Evolutionary conservation across 441 rosid genomes (phyloP).

Genomic region (Omphalea diandra): DNA sequence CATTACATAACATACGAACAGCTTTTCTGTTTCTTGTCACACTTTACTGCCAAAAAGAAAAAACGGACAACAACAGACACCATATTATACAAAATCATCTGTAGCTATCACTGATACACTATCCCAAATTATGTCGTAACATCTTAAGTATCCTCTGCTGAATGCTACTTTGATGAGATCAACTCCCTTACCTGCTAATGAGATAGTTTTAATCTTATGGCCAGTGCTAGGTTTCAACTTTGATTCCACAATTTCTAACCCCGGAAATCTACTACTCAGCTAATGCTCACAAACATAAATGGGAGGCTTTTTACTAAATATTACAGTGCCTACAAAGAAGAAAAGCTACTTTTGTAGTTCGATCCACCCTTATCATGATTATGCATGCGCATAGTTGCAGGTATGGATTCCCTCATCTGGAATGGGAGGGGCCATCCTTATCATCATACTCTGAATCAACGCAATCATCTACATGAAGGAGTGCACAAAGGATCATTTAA

Average conservation of each 20-base stretch:
- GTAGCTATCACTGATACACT: background rate
- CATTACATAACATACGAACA: background rate
- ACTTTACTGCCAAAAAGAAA: background rate
- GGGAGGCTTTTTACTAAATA: background rate
- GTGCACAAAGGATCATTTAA: background rate
- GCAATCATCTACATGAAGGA: conserved; percentile 50
- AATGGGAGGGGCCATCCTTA: conserved; percentile 51
- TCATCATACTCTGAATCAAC: conserved; percentile 73
- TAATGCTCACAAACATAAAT: background rate
- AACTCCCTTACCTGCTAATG: conserved; percentile 1
- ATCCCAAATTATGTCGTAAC: background rate
- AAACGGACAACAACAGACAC: background rate
- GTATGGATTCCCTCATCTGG: conserved; percentile 27
- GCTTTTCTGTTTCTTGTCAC: background rate
- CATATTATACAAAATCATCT: too few relatives aligned
- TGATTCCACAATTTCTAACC: conserved; percentile 9
- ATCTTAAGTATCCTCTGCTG: background rate
- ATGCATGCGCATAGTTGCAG: conserved; percentile 29
- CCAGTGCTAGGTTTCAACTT: background rate
- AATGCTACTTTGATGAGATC: conserved; percentile 5
- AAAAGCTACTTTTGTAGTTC: background rate
- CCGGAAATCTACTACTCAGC: background rate
- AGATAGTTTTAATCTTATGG: background rate
- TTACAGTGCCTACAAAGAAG: background rate
- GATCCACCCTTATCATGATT: conserved; percentile 11